Evolutionary conservation across 441 rosid genomes (phyloP), one percentile per base, ranked within the genome.

Genomic region (Aquilaria agallochum): DNA sequence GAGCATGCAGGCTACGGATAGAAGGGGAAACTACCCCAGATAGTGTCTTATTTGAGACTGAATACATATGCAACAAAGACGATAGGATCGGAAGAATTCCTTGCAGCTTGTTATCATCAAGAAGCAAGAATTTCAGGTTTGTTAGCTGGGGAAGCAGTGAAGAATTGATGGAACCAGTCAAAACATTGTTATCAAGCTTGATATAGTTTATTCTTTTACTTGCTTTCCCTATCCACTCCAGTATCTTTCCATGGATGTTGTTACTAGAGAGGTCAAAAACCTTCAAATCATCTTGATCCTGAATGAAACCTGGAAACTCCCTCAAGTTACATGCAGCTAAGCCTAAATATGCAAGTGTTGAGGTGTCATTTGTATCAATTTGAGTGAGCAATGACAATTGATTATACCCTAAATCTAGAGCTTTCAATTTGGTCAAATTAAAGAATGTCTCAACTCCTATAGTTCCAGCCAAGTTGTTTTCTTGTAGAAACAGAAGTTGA

Each of bases 1-100:
- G 47, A 0, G 2, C 1, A n/a, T 44, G 58, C 9, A 70, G 7
- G 11, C 58, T 68, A 63, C 76, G 72, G 2, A 77, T 10, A 79
- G 78, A 58, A 53, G 13, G 11, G 64, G 83, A 20, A 68, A 50
- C 0, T 67, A 7, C 4, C 73, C 80, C 55, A 60, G 70, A 71
- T 15, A 15, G 20, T 15, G 20, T 15, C 0, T 15, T 0, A 44
- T 9, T 12, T 58, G 1, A 5, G 69, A 64, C 11, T 50, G 32
- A n/a, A 76, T 45, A 74, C 0, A 40, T 1, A 48, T 15, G 20
- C 20, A 15, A 15, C 20, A 0, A 15, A 0, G 53, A 46, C 2
- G 65, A 59, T 12, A 78, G 78, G 45, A 67, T 3, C 13, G 64
- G 83, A 15, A 74, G 59, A 0, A 65, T 1, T 3, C 70, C 76